Percentiles rank a stretch among this genome's conserved stretches.
phyloP scores from a whole-genome alignment of 2,329 filamentous ascomycete genomes.

The Fusarium citri region DNA sequence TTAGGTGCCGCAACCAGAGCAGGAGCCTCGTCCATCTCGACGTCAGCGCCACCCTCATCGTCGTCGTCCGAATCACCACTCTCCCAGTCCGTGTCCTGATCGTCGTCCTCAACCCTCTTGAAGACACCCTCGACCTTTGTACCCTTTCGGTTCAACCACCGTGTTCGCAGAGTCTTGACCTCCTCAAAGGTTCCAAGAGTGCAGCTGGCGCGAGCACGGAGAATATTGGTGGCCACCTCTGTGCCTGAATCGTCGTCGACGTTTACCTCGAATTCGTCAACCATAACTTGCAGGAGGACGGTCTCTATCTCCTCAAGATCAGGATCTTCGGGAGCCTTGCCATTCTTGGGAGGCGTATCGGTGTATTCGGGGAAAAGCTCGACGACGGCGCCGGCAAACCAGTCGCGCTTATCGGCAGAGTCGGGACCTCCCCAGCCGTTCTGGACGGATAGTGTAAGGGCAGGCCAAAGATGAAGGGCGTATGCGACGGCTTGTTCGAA shows the following conservation, averaged over 20 bases:
- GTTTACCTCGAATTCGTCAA: constrained; percentile 94
- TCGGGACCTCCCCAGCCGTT: constrained; percentile 90
- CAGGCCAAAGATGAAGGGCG: constrained; percentile 86
- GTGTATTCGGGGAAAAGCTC: constrained; percentile 81
- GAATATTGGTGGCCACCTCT: constrained; percentile 77
- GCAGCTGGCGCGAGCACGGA: constrained; percentile 74
- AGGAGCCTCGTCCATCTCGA: constrained; percentile 78
- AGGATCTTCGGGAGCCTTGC: constrained; percentile 60
- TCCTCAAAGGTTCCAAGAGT: constrained; percentile 73
- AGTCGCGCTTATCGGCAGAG: constrained; percentile 89
- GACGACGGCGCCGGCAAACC: constrained; percentile 89
- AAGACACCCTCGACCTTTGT: constrained; percentile 66
- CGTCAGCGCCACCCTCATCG: constrained; percentile 66
- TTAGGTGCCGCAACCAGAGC: constrained; percentile 66
- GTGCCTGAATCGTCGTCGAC: constrained; percentile 89
- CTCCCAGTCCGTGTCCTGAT: constrained; percentile 72
- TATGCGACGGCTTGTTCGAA: constrained; percentile 92
- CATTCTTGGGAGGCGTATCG: constrained; percentile 48
- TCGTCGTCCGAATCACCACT: constrained; percentile 71
- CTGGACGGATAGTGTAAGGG: constrained; percentile 86
- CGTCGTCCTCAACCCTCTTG: constrained; percentile 65
- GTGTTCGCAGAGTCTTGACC: constrained; percentile 71
- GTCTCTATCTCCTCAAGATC: constrained; percentile 85
- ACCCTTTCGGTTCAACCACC: constrained; percentile 71
- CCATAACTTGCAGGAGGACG: constrained; percentile 88